Conservation (phyloP, 1,284 basidiomycete genomes). For the Pseudozyma thailandica region DNA sequence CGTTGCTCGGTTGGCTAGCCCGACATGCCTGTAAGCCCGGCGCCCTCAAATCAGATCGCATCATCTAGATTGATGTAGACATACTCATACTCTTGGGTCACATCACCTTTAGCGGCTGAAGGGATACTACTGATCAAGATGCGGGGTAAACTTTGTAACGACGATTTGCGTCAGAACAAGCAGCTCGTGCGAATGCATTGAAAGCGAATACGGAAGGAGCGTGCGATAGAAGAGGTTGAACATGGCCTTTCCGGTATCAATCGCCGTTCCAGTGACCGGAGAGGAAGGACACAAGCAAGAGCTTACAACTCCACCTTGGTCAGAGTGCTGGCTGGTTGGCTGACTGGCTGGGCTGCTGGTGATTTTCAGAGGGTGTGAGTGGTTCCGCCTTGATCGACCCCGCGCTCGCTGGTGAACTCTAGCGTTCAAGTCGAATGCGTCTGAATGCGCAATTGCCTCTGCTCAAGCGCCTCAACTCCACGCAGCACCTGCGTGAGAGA, state of each 20-base stretch:
- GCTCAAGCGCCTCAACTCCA: conserved; percentile 3
- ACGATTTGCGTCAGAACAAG: conserved; percentile 9
- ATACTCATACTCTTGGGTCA: too few species aligned
- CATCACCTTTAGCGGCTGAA: too few species aligned
- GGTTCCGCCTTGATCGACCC: conserved; percentile 1
- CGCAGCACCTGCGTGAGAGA: not conserved
- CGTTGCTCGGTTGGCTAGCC: conserved; percentile 36
- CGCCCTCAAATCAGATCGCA: too few species aligned
- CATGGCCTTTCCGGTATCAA: too few species aligned
- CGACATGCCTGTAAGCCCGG: too few species aligned
- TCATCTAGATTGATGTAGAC: too few species aligned
- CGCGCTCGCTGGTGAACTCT: not conserved
- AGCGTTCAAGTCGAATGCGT: not conserved
- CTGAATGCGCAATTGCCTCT: conserved; percentile 3
- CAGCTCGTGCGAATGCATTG: conserved; percentile 15
- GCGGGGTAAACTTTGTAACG: not conserved
- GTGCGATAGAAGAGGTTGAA: conserved; percentile 10
- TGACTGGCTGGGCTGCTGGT: too few species aligned
- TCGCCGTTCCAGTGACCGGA: too few species aligned
- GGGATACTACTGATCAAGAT: not conserved
- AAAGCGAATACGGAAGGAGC: conserved; percentile 1
- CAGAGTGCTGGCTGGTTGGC: not conserved
- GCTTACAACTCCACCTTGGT: too few species aligned
- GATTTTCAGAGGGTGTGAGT: too few species aligned
- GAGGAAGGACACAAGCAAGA: not conserved